phyloP scores from a whole-genome alignment of 2,329 filamentous ascomycete species.

The Hymenoscyphus fraxineus region DNA sequence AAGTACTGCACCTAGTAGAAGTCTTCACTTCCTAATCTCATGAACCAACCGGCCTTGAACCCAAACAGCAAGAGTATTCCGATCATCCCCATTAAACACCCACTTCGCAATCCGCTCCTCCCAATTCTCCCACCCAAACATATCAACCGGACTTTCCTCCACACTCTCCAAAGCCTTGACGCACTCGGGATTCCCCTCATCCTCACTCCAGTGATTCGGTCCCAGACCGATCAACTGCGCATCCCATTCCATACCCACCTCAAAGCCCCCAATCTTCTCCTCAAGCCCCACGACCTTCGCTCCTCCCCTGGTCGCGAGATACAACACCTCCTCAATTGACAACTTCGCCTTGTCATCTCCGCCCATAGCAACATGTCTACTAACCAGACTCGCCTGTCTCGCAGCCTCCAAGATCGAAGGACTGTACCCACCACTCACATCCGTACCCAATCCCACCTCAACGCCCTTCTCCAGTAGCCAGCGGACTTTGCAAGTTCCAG shows the following conservation, averaged over 20 bases:
- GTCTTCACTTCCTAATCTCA: slow-evolving; percentile 30
- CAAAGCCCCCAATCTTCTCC: slow-evolving; percentile 72
- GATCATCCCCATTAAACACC: slow-evolving; percentile 89
- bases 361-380: slow-evolving; percentile 63
- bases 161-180: neutral
- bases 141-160: slow-evolving; percentile 66
- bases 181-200: slow-evolving; percentile 29
- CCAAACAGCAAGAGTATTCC: slow-evolving; percentile 87
- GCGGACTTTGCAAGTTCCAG: slow-evolving; percentile 72
- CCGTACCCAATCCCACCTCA: slow-evolving; percentile 81
- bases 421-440: slow-evolving; percentile 84
- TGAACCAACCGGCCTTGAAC: slow-evolving; percentile 82
- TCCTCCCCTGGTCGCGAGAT: slow-evolving; percentile 83
- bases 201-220: slow-evolving; percentile 39
- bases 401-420: slow-evolving; percentile 79
- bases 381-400: slow-evolving; percentile 75
- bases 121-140: slow-evolving; percentile 92
- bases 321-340: slow-evolving; percentile 80
- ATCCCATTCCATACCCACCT: slow-evolving; percentile 85
- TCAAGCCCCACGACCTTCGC: slow-evolving; percentile 75
- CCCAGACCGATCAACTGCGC: slow-evolving; percentile 73
- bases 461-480: slow-evolving; percentile 71
- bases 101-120: slow-evolving; percentile 86
- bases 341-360: slow-evolving; percentile 55
- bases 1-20: too few species aligned